These are phyloP conservation scores for Boechera retrofracta DNA, from an alignment of 345 rosid species.

Conservation along the genomic window DNA sequence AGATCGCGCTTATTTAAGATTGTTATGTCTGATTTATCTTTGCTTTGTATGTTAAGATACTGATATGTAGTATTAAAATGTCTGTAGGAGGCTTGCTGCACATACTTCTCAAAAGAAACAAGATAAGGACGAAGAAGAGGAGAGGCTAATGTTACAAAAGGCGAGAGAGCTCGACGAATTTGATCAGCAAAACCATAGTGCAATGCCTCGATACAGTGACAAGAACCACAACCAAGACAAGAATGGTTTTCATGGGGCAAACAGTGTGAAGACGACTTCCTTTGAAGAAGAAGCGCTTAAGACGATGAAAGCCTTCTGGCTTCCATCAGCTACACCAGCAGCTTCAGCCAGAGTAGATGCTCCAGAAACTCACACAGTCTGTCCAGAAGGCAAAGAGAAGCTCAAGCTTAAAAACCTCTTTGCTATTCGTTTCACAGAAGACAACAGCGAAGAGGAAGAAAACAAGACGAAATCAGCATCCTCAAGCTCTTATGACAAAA, in stretches of 20 bases:
- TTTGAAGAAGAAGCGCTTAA: conserved; percentile 95
- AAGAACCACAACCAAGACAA: conserved; percentile 72
- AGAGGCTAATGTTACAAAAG: conserved; percentile 66
- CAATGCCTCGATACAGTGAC: conserved; percentile 81
- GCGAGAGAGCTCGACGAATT: conserved; percentile 90
- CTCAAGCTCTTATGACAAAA: conserved; percentile 63
- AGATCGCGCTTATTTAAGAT: not conserved
- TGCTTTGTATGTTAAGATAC: not conserved
- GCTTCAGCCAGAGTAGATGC: conserved; percentile 77
- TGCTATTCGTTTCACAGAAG: conserved; percentile 72
- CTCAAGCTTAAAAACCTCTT: conserved; percentile 87
- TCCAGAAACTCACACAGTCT: conserved; percentile 67
- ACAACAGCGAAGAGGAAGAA: conserved; percentile 60
- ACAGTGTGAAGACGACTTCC: conserved; percentile 89
- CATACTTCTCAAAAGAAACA: conserved; percentile 73
- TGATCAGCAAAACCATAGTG: conserved; percentile 97
- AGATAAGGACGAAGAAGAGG: conserved; percentile 87
- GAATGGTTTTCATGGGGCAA: conserved; percentile 92
- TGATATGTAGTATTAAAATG: not conserved
- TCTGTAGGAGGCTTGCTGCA: conserved; percentile 71
- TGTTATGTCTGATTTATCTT: not conserved
- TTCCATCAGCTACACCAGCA: conserved; percentile 98
- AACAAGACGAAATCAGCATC: conserved; percentile 26
- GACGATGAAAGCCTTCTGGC: conserved; percentile 99
- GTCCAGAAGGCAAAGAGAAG: conserved; percentile 95